phyloP scores from a whole-genome alignment of 345 rosid genomes.

The Brassica carinata region DNA sequence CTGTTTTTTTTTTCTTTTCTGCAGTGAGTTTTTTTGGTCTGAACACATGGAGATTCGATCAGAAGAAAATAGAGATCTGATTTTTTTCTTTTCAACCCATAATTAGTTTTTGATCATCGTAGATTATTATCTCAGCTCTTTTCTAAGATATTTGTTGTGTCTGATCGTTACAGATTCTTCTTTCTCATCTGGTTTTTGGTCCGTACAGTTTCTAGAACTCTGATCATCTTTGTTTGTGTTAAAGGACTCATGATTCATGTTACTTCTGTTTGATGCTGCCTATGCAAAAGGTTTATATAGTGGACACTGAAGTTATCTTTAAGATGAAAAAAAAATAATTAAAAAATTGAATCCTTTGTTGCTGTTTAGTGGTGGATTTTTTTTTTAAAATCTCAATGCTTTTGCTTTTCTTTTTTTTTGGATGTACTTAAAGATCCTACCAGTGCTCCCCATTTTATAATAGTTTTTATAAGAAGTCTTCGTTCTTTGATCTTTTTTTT shows the following conservation, averaged over 20 bases:
- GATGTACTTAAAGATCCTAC: slow-evolving; percentile 12
- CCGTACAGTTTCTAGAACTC: slow-evolving; percentile 21
- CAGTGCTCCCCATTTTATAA: neutral
- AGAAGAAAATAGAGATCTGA: slow-evolving; percentile 17
- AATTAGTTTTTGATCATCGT: slow-evolving; percentile 12
- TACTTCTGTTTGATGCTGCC: neutral
- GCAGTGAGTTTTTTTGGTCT: slow-evolving; percentile 20
- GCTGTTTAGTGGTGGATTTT: slow-evolving; percentile 22
- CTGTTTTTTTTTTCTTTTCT: neutral
- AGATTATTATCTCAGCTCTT: neutral
- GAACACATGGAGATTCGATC: slow-evolving; percentile 31
- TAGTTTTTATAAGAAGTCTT: neutral
- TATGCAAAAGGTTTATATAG: neutral
- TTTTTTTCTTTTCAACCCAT: neutral
- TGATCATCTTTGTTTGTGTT: neutral
- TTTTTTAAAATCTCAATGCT: slow-evolving; percentile 1
- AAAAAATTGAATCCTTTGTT: neutral
- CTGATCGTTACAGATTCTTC: slow-evolving; percentile 21
- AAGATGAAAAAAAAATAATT: slow-evolving; percentile 3
- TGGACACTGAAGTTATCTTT: slow-evolving; percentile 23
- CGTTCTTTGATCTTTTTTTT: slow-evolving; percentile 17
- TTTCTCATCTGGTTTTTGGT: neutral
- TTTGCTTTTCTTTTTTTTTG: neutral
- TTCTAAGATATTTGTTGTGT: slow-evolving; percentile 7
- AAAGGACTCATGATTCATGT: slow-evolving; percentile 8